Evolutionary conservation across 2,329 filamentous ascomycete species (phyloP), one percentile per base, ranked within the genome.

Genomic region (Penicillium sp.): DNA sequence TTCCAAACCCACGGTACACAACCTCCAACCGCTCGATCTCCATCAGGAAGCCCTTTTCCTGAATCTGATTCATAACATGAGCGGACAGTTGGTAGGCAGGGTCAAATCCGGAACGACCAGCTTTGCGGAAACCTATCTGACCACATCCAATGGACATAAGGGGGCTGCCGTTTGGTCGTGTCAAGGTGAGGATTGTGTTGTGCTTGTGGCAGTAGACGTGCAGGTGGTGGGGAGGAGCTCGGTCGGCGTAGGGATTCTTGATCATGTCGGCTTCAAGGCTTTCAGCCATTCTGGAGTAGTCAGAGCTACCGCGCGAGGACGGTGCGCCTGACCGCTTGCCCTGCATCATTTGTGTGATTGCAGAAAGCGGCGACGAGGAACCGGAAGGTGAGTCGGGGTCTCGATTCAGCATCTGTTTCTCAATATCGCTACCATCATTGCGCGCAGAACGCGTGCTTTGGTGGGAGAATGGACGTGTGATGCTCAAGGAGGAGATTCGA

Each of bases 101-200:
- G 76, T 99, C 94, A 78, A 94, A 99, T 56, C 86, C 84, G 60
- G 89, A 87, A 63, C 94, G 85, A 49, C 87, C 85, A 19, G 85
- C 81, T 78, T 97, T 95, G 68, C 83, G 84, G 79, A 97, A 97
- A n/a, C 93, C 93, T 58, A 99, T 85, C 70, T 96, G 92, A 48
- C 94, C 94, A 58, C 87, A 84, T 2, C 89, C 90, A 66, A 96
- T 76, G 13, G 88, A 91, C 62, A 99, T 81, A 63, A 97, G 84
- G 29, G 91, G 84, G 62, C 91, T 84, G 47, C 88, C 83, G 72
- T 91, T 87, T 29, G 94, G 92, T 69, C 88, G 87, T 23, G 92
- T 91, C 64, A 97, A 84, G 1, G 92, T 97, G 68, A 99, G 84
- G 76, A 97, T 91, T 21, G 91, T 94, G 79, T 99, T 99, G 84